These are phyloP conservation scores for Phytopythium litorale DNA, from an alignment of 352 stramenopile species.

Conservation along the genomic window DNA sequence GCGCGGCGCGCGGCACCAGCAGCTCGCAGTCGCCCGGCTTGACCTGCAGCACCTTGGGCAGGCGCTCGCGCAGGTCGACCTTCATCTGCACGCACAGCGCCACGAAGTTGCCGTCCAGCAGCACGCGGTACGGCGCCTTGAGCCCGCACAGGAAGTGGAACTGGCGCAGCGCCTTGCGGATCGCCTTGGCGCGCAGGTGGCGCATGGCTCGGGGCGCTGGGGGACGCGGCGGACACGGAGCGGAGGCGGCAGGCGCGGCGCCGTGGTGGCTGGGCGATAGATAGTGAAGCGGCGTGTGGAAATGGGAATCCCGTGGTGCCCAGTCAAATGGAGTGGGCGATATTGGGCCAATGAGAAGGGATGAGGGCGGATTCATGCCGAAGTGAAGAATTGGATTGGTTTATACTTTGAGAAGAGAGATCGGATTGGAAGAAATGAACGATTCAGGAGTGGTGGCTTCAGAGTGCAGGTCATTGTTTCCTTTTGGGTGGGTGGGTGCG, in stretches of 20 bases:
- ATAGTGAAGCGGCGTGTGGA: not conserved
- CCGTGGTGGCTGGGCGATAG: too few species aligned
- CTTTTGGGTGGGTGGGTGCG: too few species aligned
- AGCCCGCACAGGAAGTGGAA: constrained; percentile 88
- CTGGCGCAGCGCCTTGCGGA: constrained; percentile 83
- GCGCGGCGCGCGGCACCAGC: constrained; percentile 58
- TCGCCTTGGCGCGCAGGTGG: constrained; percentile 81
- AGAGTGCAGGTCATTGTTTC: too few species aligned
- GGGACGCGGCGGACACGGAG: constrained; percentile 1
- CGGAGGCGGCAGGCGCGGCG: not conserved
- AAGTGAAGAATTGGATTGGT: too few species aligned
- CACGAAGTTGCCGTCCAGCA: constrained; percentile 86
- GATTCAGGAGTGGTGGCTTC: too few species aligned
- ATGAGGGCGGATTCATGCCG: too few species aligned
- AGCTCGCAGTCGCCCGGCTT: constrained; percentile 70
- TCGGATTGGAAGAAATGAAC: too few species aligned
- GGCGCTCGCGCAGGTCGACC: constrained; percentile 67
- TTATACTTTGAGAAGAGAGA: too few species aligned
- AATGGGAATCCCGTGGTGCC: not conserved
- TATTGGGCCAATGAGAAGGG: not conserved
- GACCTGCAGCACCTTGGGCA: constrained; percentile 83
- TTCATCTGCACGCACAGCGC: constrained; percentile 88
- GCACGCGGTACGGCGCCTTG: constrained; percentile 76
- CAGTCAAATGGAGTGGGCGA: not conserved
- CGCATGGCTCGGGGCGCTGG: constrained; percentile 40